These are phyloP conservation scores for Zymoseptoria ardabiliae DNA, from an alignment of 2,329 filamentous ascomycete species.

Conservation along the genomic window DNA sequence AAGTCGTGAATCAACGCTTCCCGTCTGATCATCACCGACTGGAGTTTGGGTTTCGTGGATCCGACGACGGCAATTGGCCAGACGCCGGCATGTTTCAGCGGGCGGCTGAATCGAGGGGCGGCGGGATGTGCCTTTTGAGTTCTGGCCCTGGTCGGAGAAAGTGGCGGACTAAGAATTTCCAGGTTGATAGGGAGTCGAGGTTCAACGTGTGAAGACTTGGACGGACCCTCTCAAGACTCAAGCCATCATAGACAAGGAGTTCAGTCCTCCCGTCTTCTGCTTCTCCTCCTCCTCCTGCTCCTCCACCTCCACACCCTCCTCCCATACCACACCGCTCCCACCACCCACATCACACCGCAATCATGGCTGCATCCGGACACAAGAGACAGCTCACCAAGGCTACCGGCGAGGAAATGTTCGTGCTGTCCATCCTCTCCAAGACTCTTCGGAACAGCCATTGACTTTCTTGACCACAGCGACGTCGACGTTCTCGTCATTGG, in stretches of 20 bases:
- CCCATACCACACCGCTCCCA: not conserved
- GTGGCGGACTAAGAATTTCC: not conserved
- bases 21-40: no score
- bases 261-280: no score
- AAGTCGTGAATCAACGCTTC: no score
- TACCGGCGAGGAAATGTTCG: constrained; percentile 29
- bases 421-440: not conserved
- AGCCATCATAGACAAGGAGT: not conserved
- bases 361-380: constrained; percentile 16
- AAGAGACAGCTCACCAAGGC: constrained; percentile 27
- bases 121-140: not conserved
- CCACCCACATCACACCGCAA: constrained; percentile 4
- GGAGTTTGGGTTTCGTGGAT: no score
- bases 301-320: not conserved
- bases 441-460: not conserved
- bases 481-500: constrained; percentile 98
- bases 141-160: not conserved
- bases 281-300: not conserved
- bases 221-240: not conserved
- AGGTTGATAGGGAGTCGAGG: not conserved
- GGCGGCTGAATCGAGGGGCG: not conserved
- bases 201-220: not conserved
- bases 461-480: constrained; percentile 48
- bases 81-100: not conserved
- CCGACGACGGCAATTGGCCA: not conserved